These are phyloP conservation scores for Fusarium incarnatum DNA, from an alignment of 2,329 filamentous ascomycete genomes.

Conservation along the genomic window DNA sequence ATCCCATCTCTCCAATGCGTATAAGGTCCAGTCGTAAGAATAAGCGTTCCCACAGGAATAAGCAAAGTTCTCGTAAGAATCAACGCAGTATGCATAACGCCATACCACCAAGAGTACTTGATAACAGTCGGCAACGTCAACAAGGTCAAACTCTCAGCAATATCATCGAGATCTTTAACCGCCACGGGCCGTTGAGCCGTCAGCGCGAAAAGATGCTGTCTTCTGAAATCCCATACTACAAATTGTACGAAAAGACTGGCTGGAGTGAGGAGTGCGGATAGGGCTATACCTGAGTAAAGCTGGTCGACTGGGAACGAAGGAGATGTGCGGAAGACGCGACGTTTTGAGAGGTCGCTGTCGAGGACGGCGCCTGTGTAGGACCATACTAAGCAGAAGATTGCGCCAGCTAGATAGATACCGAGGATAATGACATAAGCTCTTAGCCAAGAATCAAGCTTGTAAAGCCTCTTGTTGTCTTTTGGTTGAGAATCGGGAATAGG, in stretches of 20 bases:
- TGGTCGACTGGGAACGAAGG: constrained; percentile 24
- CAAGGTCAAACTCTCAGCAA: constrained; percentile 34
- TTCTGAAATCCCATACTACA: constrained; percentile 36
- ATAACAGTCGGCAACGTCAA: constrained; percentile 25
- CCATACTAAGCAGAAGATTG: constrained; percentile 23
- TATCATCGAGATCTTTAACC: constrained; percentile 31
- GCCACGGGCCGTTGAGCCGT: constrained; percentile 27
- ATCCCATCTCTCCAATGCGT: constrained; percentile 6
- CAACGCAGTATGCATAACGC: constrained; percentile 33
- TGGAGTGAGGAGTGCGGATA: constrained; percentile 25
- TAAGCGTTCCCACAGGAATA: constrained; percentile 32
- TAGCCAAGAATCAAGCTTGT: constrained; percentile 33
- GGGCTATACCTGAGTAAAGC: constrained; percentile 36
- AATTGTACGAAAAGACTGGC: constrained; percentile 30
- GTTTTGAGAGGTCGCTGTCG: constrained; percentile 35
- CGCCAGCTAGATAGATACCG: constrained; percentile 13
- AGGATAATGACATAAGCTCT: constrained; percentile 33
- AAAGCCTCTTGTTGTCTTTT: constrained; percentile 15
- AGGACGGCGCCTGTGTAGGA: constrained; percentile 35
- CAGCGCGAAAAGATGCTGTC: constrained; percentile 35
- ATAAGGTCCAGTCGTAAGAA: constrained; percentile 35
- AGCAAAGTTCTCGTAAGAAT: constrained; percentile 32
- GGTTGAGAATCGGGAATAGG: neutral
- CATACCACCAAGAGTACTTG: constrained; percentile 42
- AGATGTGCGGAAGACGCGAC: constrained; percentile 36